Evolutionary conservation across 2,329 filamentous ascomycete species (phyloP).

Genomic region (Chaetomiaceae sp.): DNA sequence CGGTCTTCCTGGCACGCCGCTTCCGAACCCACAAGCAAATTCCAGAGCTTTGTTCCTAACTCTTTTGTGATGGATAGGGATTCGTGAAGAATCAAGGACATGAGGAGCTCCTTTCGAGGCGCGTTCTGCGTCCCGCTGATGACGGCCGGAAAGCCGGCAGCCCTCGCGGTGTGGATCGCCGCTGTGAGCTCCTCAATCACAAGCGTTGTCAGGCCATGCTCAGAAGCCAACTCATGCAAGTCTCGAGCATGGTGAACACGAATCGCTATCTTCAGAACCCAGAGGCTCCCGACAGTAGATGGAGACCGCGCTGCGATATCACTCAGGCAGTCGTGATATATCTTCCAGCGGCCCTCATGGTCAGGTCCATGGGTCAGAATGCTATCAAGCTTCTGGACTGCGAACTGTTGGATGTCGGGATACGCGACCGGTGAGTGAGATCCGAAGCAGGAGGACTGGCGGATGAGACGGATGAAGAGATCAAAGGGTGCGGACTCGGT

Average conservation of each 20-base stretch:
- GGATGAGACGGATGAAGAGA: constrained; percentile 62
- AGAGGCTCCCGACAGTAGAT: constrained; percentile 69
- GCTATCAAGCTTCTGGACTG: constrained; percentile 55
- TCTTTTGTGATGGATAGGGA: constrained; percentile 58
- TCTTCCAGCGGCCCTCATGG: constrained; percentile 51
- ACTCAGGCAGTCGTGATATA: constrained; percentile 63
- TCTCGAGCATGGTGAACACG: constrained; percentile 45
- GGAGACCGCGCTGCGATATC: constrained; percentile 61
- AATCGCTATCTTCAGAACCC: constrained; percentile 54
- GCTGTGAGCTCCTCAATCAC: constrained; percentile 62
- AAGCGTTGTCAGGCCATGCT: constrained; percentile 59
- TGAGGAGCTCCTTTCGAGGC: constrained; percentile 55
- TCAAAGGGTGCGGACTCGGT: constrained; percentile 43
- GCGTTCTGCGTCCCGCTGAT: constrained; percentile 46
- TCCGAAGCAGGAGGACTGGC: constrained; percentile 61
- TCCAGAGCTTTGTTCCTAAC: constrained; percentile 64
- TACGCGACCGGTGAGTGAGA: constrained; percentile 53
- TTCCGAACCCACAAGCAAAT: constrained; percentile 62
- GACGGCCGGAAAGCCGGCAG: constrained; percentile 40
- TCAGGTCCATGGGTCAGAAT: constrained; percentile 56
- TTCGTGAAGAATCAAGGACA: constrained; percentile 55
- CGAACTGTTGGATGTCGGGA: constrained; percentile 60
- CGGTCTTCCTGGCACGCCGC: constrained; percentile 59
- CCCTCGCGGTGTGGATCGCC: constrained; percentile 41
- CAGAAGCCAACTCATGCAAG: constrained; percentile 52